Evolutionary conservation across 1,139 yeast species (phyloP), one percentile per base, ranked within the genome.

Genomic region (Saccharomyces hybrid): DNA sequence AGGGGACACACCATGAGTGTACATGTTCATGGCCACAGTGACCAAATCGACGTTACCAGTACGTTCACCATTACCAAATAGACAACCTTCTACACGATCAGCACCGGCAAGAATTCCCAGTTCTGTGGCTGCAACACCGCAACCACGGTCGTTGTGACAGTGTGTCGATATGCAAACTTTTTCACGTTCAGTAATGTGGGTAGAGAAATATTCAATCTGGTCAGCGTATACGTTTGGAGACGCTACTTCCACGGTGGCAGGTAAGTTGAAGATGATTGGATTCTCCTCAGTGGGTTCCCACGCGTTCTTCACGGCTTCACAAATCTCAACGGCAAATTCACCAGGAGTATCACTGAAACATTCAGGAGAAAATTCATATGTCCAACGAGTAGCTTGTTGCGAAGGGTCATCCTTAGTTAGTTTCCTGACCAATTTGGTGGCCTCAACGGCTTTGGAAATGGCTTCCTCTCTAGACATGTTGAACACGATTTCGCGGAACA

Each of bases 111-210:
- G 72, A 59, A 88, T 80, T 56, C 96, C 98, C 57, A 93, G 79
- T 74, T 93, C 99, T 11, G 97, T 86, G 25, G 98, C 98, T 16
- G 98, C 98, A 49, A 93, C 98, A 57, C 96, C 97, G 73, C 97
- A 90, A 38, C 98, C 98, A 72, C 98, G 83, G 73, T 93, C 98
- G 65, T 93, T 93, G 75, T 93, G 99, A 52, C 96, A 88, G 71
- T 93, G 99, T 50, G 93, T 82, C 28, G 98, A 91, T 55, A 93
- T 83, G 67, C 95, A 84, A 47, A 91, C 83, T 64, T 83, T 88
- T 62, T 89, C 95, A 66, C 98, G 84, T 68, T 91, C 86, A 49
- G 85, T 71, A 55, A 93, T 86, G 64, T 86, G 79, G 26, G 84
- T 83, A 59, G 86, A 76, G 69, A 93, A 93, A 70, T 86, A 90